Percentiles rank a stretch among this genome's conserved stretches.
phyloP scores from a whole-genome alignment of 2,329 filamentous ascomycete genomes.

The Dactylonectria estremocensis region DNA sequence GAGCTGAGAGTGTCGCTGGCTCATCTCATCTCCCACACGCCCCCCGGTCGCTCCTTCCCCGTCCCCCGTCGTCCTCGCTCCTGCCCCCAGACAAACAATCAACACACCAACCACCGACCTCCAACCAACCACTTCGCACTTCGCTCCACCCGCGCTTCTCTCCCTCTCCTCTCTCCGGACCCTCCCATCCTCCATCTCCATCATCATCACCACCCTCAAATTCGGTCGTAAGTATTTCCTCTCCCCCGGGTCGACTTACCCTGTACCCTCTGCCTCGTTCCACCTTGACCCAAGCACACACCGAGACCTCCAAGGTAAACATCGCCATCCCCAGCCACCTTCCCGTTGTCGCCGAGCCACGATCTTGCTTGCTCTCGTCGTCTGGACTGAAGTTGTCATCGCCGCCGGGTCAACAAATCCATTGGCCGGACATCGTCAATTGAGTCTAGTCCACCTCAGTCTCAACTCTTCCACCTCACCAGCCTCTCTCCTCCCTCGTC shows the following conservation, averaged over 20 bases:
- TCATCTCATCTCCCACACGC: constrained; percentile 37
- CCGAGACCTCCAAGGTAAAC: background rate
- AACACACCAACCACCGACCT: constrained; percentile 25
- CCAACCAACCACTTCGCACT: constrained; percentile 16
- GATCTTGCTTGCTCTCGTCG: background rate
- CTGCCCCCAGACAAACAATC: constrained; percentile 25
- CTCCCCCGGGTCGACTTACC: constrained; percentile 21
- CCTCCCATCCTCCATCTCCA: constrained; percentile 29
- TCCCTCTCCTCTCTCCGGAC: constrained; percentile 11
- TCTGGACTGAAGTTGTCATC: constrained; percentile 22
- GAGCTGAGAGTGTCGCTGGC: constrained; percentile 28
- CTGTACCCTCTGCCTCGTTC: constrained; percentile 17
- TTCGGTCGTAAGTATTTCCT: constrained; percentile 27
- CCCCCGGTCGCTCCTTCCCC: constrained; percentile 18
- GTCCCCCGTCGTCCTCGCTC: constrained; percentile 12
- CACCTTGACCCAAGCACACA: constrained; percentile 6
- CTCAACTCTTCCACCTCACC: constrained; percentile 31
- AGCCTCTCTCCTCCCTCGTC: constrained; percentile 23
- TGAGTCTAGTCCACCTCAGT: constrained; percentile 42
- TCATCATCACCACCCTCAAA: constrained; percentile 27
- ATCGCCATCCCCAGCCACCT: constrained; percentile 22
- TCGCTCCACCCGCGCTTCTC: constrained; percentile 14
- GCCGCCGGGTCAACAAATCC: constrained; percentile 56
- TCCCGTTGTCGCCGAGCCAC: constrained; percentile 25
- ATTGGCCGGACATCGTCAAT: constrained; percentile 55